These are phyloP conservation scores for Musa acuminata DNA, from an alignment of 176 grass and related monocot species.

Conservation along the genomic window DNA sequence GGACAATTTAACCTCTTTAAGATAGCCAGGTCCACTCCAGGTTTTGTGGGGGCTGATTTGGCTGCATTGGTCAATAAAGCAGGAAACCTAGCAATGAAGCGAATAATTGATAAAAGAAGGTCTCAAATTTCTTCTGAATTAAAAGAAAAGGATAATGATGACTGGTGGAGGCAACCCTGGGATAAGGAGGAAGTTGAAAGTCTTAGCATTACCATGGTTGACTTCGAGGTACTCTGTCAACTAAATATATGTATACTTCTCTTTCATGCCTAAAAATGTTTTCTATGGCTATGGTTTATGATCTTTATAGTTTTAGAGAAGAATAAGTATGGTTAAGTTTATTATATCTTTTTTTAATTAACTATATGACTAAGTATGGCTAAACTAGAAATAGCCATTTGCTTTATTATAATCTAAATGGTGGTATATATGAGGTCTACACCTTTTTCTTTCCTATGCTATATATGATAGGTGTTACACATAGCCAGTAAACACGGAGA, in stretches of 20 bases:
- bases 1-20: slow-evolving; percentile 78
- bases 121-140: slow-evolving; percentile 16
- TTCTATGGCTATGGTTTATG: background rate
- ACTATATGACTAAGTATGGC: background rate
- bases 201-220: slow-evolving; percentile 64
- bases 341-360: background rate
- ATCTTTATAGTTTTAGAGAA: background rate
- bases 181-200: slow-evolving; percentile 51
- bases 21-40: slow-evolving; percentile 76
- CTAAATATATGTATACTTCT: background rate
- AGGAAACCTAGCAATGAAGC: slow-evolving; percentile 94
- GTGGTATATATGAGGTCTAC: background rate
- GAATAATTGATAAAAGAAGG: slow-evolving; percentile 65
- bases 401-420: background rate
- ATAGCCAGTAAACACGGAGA: no score
- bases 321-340: background rate
- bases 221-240: slow-evolving; percentile 64
- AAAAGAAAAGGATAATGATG: slow-evolving; percentile 23
- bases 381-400: background rate
- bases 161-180: slow-evolving; percentile 90
- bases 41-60: slow-evolving; percentile 93
- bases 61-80: slow-evolving; percentile 81
- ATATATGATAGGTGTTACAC: no score
- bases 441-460: no score
- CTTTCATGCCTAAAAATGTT: background rate